Evolutionary conservation across 1,284 basidiomycete genomes (phyloP).

Genomic region (Moesziomyces globuligerus): DNA sequence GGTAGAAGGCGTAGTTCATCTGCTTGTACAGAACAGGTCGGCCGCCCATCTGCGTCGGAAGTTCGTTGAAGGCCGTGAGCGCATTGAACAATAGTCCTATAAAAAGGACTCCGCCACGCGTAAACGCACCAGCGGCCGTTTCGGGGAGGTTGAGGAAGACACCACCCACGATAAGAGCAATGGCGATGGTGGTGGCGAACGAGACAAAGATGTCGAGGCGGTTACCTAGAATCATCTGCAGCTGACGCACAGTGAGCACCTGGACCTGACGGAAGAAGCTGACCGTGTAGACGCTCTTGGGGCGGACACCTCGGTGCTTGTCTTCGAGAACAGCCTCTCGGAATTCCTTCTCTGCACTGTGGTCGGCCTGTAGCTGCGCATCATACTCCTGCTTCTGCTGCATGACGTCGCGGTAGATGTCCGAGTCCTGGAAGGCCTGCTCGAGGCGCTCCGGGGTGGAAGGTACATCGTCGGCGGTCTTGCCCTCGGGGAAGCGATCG

Average conservation of each 20-base stretch:
- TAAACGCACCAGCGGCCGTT: constrained; percentile 56
- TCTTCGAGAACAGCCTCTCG: constrained; percentile 35
- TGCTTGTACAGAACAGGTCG: constrained; percentile 78
- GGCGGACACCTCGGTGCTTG: constrained; percentile 39
- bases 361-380: constrained; percentile 27
- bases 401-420: constrained; percentile 33
- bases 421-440: constrained; percentile 35
- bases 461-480: constrained; percentile 35
- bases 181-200: constrained; percentile 63
- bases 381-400: constrained; percentile 66
- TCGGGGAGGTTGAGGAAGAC: constrained; percentile 72
- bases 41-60: constrained; percentile 75
- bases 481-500: constrained; percentile 71
- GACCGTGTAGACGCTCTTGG: constrained; percentile 39
- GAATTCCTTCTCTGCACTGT: constrained; percentile 34
- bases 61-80: constrained; percentile 71
- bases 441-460: constrained; percentile 44
- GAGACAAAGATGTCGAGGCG: constrained; percentile 75
- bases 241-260: constrained; percentile 79
- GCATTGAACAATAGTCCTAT: constrained; percentile 63
- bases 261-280: constrained; percentile 35
- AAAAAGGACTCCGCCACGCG: constrained; percentile 58
- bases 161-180: constrained; percentile 80
- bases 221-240: constrained; percentile 81
- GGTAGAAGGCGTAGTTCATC: constrained; percentile 69